Base-by-base conservation (phyloP, 768 basidiomycete species). In the Boletus reticulatus region DNA sequence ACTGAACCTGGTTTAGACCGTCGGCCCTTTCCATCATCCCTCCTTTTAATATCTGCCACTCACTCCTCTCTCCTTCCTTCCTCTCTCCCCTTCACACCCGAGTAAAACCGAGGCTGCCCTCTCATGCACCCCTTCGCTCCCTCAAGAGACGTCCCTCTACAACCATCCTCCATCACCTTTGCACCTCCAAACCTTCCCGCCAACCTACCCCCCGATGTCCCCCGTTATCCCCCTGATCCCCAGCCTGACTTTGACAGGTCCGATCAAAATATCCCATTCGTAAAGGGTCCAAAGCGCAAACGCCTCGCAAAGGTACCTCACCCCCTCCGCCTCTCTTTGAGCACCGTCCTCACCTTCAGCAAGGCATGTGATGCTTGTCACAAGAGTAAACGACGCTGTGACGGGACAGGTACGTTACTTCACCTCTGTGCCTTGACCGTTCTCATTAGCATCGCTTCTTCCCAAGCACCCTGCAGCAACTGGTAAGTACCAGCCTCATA, bases 291-390 rank as follows among this genome's bases (percentile, higher is more conserved):
- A n/a, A 81, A 83, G 63, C 76, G 80, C 43, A 81, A 81, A 57
- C 78, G 80, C 7, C 73, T 81, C 10, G 78, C 79, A 56, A 81
- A 81, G 77, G 80, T 78, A 45, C 43, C 70, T 59, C 20, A 39
- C 24, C 37, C 46, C 29, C 48, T 32, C 49, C 31, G 49, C 24
- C 41, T 19, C 24, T 43, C 46, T 48, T 52, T 38, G 41, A 31
- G 14, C 50, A 24, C 11, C 39, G 38, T 48, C 16, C 45, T 59
- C 53, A 69, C 52, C 11, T 32, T 46, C 48, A 46, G n/a, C 34
- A 54, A 81, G 80, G 80, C 90, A 47, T 92, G 90, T 72, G 87
- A 90, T 71, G 85, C 87, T 50, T 92, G 90, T 68, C 91, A 92
- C 68, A 89, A 88, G 70, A 86, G 84, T 73, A 92, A 92, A 67